Base-by-base conservation (phyloP, 1,284 basidiomycete genomes). In the Agroathelia rolfsii region DNA sequence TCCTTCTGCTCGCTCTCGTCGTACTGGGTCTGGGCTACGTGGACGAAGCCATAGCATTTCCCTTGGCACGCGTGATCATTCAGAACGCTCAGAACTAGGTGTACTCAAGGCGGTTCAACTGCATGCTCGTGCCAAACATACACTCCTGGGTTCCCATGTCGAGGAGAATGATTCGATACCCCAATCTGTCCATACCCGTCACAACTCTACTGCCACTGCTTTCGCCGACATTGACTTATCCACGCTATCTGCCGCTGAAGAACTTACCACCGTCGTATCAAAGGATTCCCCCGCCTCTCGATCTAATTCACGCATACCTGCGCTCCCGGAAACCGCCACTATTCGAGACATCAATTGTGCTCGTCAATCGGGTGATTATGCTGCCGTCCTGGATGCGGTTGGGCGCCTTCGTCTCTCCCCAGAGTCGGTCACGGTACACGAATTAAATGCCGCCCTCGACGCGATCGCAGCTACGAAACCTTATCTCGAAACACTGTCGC, bases 401-500 rank as follows among this genome's bases (percentile, higher is more conserved):
- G 26, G 39, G 25, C 32, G 34, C 19, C 35, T 52, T 23, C 45
- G 45, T 22, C 37, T 31, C 14, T 29, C 34, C 6, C 28, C 34
- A 12, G 35, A 35, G 6, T 18, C 32, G 22, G 30, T 41, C 11
- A 39, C 41, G 12, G 48, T 70, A 10, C 44, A 51, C 9, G 68
- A 77, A 5, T 89, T 78, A 62, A 90, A 90, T 47, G 52, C 56
- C 13, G 77, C 76, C 9, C 56, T 92, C 26, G 47, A 64, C 4
- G 75, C 73, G 1, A 53, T 89, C 2, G n/a, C n/a, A n/a, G n/a
- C n/a, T 47, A 65, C 16, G 41, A 50, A 2, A 58, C 69, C 21
- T n/a, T n/a, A n/a, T n/a, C n/a, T n/a, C 10, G 67, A 76, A 41
- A 69, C 75, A 4, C 64, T 87, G 24, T 59, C 64, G 0, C 51